A percentile compares a stretch with the other conserved stretches of the same genome.
Evolutionary conservation across 1,139 yeast genomes (phyloP).

Genomic region (Lizanozyma gosingica): DNA sequence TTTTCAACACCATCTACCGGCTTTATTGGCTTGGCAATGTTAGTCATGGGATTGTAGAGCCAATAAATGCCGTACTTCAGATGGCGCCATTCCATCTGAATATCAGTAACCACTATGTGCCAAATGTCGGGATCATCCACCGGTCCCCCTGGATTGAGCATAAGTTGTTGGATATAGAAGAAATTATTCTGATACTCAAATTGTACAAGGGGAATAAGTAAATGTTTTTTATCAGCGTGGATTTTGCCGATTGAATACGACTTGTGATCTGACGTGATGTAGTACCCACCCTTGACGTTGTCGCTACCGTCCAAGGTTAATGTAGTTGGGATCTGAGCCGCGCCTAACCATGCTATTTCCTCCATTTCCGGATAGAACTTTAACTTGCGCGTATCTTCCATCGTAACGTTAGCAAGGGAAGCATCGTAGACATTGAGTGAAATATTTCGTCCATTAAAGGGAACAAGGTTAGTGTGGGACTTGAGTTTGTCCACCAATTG

Average conservation of each 20-base stretch:
- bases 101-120: conserved; percentile 43
- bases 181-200: conserved; percentile 27
- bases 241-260: conserved; percentile 13
- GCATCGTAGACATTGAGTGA: conserved; percentile 25
- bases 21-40: conserved; percentile 18
- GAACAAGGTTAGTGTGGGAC: conserved; percentile 22
- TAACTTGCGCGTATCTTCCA: conserved; percentile 19
- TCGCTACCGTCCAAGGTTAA: conserved; percentile 2
- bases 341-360: conserved; percentile 21
- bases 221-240: conserved; percentile 11
- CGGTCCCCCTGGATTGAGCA: conserved; percentile 26
- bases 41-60: conserved; percentile 18
- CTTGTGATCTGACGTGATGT: conserved; percentile 14
- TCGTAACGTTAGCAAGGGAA: conserved; percentile 19
- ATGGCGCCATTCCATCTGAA: conserved; percentile 39
- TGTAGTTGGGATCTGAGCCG: conserved; percentile 21
- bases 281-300: conserved; percentile 20
- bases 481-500: conserved; percentile 13
- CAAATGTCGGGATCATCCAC: conserved; percentile 16
- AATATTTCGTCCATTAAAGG: conserved; percentile 20
- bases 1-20: conserved; percentile 14
- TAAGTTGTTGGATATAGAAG: conserved; percentile 20
- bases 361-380: conserved; percentile 12
- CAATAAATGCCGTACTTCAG: conserved; percentile 33
- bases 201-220: conserved; percentile 16